Evolutionary conservation across 192 early-diverging fungal species (phyloP), one percentile per base, ranked within the genome.

Genomic region (Endogone sp.): DNA sequence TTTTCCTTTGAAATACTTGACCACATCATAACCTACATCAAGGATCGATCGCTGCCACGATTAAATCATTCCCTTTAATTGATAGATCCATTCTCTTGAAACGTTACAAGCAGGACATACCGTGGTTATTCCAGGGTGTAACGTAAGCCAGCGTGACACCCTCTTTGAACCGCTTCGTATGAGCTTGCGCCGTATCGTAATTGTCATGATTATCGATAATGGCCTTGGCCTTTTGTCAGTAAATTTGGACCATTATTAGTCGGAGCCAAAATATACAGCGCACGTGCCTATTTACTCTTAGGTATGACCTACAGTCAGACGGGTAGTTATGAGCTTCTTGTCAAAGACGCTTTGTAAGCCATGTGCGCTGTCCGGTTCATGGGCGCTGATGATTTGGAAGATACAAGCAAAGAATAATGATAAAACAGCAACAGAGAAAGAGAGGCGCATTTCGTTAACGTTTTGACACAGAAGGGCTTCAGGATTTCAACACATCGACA

Each of bases 1-100:
- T 70, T 80, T 80, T 31, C 78, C 78, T 57, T 80, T 80, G 63
- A 80, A 76, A 25, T 73, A 64, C 62, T 80, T 80, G 25, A 73
- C 78, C 65, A 80, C 56, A 63, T 80, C 74, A 32, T 80, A 80
- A 9, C 76, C 76, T 77, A 62, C 26, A 32, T 3, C 65, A 60
- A 11, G 63, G 27, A 23, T n/a, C n/a, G 30, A 64, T 3, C 4
- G 30, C 2, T 28, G 2, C 56, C 23, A 65, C 60, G 57, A 56
- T 56, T 13, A 54, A 29, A n/a, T 24, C 2, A 9, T 23, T 25
- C 4, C 11, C 30, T n/a, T 24, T 37, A 22, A n/a, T 44, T 32
- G 28, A 31, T 24, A 25, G 9, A n/a, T 37, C 27, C 57, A 28
- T 58, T 60, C 59, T 28, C 37, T 16, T 49, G 16, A 49, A 49